These are phyloP conservation scores for Thalassiosira pacifica DNA, from an alignment of 352 stramenopile species.

Conservation along the genomic window DNA sequence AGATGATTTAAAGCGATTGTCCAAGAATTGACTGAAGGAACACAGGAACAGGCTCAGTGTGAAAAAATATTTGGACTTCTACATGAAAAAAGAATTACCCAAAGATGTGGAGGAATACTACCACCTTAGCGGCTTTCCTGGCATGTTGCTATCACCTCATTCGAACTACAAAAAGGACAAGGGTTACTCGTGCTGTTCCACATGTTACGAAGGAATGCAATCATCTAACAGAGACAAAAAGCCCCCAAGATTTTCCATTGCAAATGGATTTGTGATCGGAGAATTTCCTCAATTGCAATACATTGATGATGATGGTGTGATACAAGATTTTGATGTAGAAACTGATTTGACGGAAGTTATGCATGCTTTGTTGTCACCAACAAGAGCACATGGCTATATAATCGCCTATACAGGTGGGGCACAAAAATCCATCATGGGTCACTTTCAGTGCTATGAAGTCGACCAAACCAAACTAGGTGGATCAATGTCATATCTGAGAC, in stretches of 20 bases:
- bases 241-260: neutral
- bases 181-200: neutral
- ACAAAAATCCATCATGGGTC: conserved; percentile 42
- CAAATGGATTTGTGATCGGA: neutral
- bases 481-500: conserved; percentile 26
- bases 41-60: conserved; percentile 11
- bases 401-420: conserved; percentile 3
- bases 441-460: conserved; percentile 45
- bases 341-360: conserved; percentile 36
- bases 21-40: neutral
- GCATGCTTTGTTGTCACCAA: conserved; percentile 23
- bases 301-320: neutral
- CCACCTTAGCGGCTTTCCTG: neutral
- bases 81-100: conserved; percentile 5
- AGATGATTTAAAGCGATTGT: neutral
- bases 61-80: neutral
- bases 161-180: neutral
- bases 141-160: neutral
- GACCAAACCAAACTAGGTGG: conserved; percentile 30
- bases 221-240: neutral
- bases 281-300: neutral
- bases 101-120: neutral
- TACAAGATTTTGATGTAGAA: too few relatives aligned
- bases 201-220: neutral
- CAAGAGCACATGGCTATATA: conserved; percentile 19